Conservation (phyloP, 2,329 filamentous ascomycete species). For the Sporothrix curviconia region DNA sequence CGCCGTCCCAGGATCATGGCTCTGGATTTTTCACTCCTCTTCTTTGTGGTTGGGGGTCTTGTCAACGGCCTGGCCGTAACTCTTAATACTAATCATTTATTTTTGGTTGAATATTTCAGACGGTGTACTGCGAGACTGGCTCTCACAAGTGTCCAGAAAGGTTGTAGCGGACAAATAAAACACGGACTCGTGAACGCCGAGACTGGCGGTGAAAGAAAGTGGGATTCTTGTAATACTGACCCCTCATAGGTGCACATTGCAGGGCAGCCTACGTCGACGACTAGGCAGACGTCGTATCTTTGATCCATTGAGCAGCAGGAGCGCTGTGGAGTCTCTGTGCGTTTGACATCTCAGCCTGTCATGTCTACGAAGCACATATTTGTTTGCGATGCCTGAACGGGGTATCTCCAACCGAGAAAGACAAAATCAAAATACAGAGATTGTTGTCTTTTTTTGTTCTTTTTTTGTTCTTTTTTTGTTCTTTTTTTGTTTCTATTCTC, state of each 20-base stretch:
- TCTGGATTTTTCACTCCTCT: constrained; percentile 2
- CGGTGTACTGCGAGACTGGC: not conserved
- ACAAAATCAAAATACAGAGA: not conserved
- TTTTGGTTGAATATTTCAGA: not conserved
- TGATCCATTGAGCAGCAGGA: not conserved
- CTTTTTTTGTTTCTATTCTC: too few relatives aligned
- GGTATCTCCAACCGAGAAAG: not conserved
- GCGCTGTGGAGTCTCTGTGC: not conserved
- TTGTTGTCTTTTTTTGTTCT: too few relatives aligned
- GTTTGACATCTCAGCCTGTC: too few relatives aligned
- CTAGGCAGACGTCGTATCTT: not conserved
- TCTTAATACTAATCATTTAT: not conserved
- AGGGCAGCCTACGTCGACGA: too few relatives aligned
- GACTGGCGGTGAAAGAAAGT: not conserved
- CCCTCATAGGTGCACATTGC: not conserved
- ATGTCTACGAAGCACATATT: too few relatives aligned
- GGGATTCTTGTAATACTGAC: not conserved
- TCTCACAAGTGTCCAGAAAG: not conserved
- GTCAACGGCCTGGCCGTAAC: not conserved
- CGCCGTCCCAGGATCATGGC: constrained; percentile 8
- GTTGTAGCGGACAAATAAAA: not conserved
- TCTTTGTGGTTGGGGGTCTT: constrained; percentile 4
- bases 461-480: not conserved
- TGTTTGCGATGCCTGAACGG: not conserved
- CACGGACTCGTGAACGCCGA: not conserved